Evolutionary conservation across 495 filamentous ascomycete species (phyloP).

Genomic region (Filosporella fistucella): DNA sequence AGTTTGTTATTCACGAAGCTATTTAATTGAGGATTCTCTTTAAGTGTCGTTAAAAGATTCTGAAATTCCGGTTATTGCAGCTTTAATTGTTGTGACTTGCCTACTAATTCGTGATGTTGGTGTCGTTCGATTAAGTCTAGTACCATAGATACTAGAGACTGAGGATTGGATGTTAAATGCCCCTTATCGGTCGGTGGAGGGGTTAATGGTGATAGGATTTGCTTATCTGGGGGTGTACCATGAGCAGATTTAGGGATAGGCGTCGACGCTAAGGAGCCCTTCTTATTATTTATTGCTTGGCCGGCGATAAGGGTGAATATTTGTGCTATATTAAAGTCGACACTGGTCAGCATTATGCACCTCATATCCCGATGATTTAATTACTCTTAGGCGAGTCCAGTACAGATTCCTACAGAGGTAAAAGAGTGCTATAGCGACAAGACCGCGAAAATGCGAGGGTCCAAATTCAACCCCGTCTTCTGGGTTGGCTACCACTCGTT

Average conservation of each 20-base stretch:
- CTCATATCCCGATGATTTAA: too few species aligned
- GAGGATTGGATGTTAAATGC: slow-evolving; percentile 8
- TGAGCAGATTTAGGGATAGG: slow-evolving; percentile 19
- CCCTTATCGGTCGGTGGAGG: slow-evolving; percentile 17
- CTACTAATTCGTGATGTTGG: neutral
- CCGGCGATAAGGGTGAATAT: neutral
- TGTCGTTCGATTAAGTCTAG: too few species aligned
- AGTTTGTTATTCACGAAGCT: slow-evolving; percentile 2
- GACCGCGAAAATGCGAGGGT: too few species aligned
- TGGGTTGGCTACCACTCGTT: too few species aligned
- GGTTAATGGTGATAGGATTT: slow-evolving; percentile 20
- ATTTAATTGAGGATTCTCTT: neutral
- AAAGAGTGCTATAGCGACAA: too few species aligned
- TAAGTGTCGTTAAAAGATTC: slow-evolving; percentile 4
- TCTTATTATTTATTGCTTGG: neutral
- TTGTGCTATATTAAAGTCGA: too few species aligned
- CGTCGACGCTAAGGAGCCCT: slow-evolving; percentile 5
- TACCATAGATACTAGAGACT: slow-evolving; percentile 7
- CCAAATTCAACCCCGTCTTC: too few species aligned
- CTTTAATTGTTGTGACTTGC: slow-evolving; percentile 3
- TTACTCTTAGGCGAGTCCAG: too few species aligned
- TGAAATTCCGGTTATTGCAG: neutral
- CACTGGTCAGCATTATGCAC: too few species aligned
- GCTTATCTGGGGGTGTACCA: slow-evolving; percentile 14
- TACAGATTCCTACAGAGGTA: too few species aligned